Percentiles rank a stretch among this genome's conserved stretches.
Conservation (phyloP, 106 monocot species). For the Cymbidium sinense region DNA sequence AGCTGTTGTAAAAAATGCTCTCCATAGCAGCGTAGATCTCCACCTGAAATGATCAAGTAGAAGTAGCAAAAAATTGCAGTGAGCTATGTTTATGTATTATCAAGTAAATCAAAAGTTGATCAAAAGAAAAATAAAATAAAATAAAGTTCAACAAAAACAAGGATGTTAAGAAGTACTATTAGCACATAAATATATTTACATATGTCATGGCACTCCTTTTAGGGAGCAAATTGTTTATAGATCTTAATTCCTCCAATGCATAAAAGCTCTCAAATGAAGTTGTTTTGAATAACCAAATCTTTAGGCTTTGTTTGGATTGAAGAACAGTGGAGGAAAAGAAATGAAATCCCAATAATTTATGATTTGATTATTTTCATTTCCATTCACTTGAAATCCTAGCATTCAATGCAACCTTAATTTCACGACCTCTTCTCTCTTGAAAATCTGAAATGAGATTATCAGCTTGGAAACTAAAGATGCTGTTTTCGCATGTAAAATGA, state of each 20-base stretch:
- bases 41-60: constrained; percentile 36
- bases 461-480: background rate
- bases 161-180: background rate
- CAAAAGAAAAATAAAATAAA: constrained; percentile 2
- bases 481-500: background rate
- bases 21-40: constrained; percentile 75
- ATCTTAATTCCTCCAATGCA: background rate
- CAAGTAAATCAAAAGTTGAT: background rate
- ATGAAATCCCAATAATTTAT: background rate
- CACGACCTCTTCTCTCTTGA: background rate
- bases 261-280: background rate
- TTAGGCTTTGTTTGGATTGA: background rate
- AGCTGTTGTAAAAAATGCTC: constrained; percentile 83
- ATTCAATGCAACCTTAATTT: background rate
- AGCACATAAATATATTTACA: background rate
- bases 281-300: background rate
- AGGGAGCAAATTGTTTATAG: background rate
- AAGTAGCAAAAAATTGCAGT: background rate
- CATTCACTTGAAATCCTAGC: too few species aligned
- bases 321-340: background rate
- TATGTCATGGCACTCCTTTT: background rate
- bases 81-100: background rate
- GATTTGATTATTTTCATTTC: background rate
- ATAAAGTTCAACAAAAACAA: background rate
- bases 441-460: background rate